Evolutionary conservation across 2,329 filamentous ascomycete species (phyloP), one percentile per base, ranked within the genome.

Genomic region (Penicillium sp.): DNA sequence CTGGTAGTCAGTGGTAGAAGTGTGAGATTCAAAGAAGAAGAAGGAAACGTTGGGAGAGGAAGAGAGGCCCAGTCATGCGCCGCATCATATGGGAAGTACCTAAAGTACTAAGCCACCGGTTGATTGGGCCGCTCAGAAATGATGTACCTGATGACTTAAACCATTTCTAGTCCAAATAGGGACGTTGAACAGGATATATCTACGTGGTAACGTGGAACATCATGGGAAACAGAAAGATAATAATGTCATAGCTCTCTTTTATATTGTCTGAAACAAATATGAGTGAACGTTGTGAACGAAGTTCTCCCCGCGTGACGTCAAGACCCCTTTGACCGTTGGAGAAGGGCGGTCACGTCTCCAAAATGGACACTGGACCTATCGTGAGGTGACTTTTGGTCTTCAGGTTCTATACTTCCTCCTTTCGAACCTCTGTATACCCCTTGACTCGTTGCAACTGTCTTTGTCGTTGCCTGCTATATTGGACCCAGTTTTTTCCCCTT

Each of bases 251-350:
- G 6, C 19, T 22, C 19, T 22, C 19, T 25, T 14, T 25, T n/a
- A 22, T 1, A 34, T 22, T 19, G 27, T 41, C 9, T 22, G 9
- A 5, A n/a, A 35, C 19, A 18, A 2, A 14, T 5, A 31, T 12
- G 28, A 29, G 22, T 12, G 28, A 29, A 41, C 18, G 27, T n/a
- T 22, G 30, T 14, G 12, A 39, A 30, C 33, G 29, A 13, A 30
- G 13, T 16, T 28, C 8, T 25, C 28, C 33, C 19, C 41, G 31
- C 19, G 41, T 45, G 42, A 45, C 42, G 42, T 45, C 42, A 45
- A 22, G 27, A 45, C 40, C n/a, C 41, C 34, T 40, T 43, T 43
- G 29, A 19, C 31, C 25, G 34, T 19, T 13, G n/a, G 12, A 18
- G 28, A 18, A 18, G 14, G 29, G 29, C 8, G 31, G 14, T 38